phyloP scores from a whole-genome alignment of 306 rosid species.

The Cucumis cinereus region DNA sequence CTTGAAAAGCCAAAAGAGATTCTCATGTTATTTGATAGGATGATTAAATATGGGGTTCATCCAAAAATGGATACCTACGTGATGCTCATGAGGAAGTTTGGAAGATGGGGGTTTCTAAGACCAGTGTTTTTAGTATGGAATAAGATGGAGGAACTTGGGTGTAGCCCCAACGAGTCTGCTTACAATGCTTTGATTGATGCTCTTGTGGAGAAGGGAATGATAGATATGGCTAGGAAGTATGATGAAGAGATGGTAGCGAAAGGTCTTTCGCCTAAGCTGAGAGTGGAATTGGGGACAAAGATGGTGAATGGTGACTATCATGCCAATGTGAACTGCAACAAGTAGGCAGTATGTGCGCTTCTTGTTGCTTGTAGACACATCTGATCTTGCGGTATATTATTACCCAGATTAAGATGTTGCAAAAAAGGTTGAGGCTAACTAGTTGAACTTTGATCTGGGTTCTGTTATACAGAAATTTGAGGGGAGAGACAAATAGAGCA shows the following conservation, averaged over 20 bases:
- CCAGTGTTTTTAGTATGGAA: conserved; percentile 65
- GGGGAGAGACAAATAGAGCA: not conserved
- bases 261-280: conserved; percentile 78
- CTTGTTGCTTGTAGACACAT: not conserved
- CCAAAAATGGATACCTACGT: conserved; percentile 69
- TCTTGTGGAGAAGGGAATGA: conserved; percentile 65
- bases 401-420: not conserved
- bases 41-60: conserved; percentile 55
- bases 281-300: conserved; percentile 55
- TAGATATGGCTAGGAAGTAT: conserved; percentile 58
- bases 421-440: not conserved
- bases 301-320: not conserved
- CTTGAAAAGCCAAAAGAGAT: conserved; percentile 59
- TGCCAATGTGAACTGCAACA: not conserved
- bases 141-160: conserved; percentile 60
- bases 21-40: conserved; percentile 47
- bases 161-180: conserved; percentile 69
- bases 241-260: conserved; percentile 75
- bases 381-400: not conserved
- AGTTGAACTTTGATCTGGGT: not conserved
- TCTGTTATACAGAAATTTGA: not conserved
- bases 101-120: conserved; percentile 87
- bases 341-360: not conserved
- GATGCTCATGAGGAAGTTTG: conserved; percentile 79
- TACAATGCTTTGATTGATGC: conserved; percentile 83